Conservation (phyloP, 2,329 filamentous ascomycete genomes). For the Verruconis gallopava region DNA sequence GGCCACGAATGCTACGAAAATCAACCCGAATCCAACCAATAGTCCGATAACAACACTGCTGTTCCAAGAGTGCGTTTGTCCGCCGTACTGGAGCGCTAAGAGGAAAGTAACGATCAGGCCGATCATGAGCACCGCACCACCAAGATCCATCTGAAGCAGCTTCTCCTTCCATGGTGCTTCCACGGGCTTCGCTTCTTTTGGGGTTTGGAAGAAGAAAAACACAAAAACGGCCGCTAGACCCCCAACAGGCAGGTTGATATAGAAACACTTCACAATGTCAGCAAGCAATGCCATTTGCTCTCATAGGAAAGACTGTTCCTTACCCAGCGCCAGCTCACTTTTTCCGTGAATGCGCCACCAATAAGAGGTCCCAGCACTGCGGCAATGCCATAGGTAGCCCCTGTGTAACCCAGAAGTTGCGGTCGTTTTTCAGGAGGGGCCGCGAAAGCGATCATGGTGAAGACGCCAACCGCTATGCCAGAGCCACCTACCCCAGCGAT, state of each 20-base stretch:
- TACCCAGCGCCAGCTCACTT: conserved; percentile 25
- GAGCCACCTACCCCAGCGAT: conserved; percentile 29
- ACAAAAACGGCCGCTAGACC: conserved; percentile 23
- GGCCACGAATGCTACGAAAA: conserved; percentile 21
- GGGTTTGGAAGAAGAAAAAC: conserved; percentile 24
- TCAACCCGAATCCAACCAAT: conserved; percentile 23
- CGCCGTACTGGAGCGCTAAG: conserved; percentile 35
- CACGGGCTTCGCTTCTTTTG: conserved; percentile 15
- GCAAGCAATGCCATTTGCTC: conserved; percentile 9
- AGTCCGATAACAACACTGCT: conserved; percentile 30
- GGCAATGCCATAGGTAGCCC: conserved; percentile 23
- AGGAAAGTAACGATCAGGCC: conserved; percentile 28
- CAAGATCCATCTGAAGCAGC: conserved; percentile 31
- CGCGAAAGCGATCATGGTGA: conserved; percentile 31
- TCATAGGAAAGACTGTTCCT: conserved; percentile 12
- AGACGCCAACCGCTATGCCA: conserved; percentile 25
- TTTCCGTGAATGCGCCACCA: conserved; percentile 27
- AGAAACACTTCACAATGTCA: conserved; percentile 17
- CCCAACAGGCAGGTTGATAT: conserved; percentile 34
- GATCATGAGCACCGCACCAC: conserved; percentile 29
- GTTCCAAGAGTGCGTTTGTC: conserved; percentile 18
- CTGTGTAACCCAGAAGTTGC: conserved; percentile 23
- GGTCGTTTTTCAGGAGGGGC: conserved; percentile 29
- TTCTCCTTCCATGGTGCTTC: conserved; percentile 19
- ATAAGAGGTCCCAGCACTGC: conserved; percentile 31